These are phyloP conservation scores for Agaricales sp. DNA, from an alignment of 1,284 basidiomycete genomes.

Conservation along the genomic window DNA sequence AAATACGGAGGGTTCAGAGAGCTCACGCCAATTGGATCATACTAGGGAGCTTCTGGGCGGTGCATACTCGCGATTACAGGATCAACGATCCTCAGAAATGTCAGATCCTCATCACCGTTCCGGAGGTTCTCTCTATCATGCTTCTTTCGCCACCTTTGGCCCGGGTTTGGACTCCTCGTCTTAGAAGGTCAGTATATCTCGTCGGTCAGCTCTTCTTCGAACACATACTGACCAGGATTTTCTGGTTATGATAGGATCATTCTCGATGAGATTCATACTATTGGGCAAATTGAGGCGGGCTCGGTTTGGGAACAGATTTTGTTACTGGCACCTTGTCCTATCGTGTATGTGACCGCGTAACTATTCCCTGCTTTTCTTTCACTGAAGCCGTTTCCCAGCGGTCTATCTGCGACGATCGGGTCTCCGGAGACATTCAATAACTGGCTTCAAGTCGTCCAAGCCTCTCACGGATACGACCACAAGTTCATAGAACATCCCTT, in stretches of 20 bases:
- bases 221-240: not conserved
- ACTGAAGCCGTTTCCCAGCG: conserved; percentile 24
- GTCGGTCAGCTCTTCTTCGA: not conserved
- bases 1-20: not conserved
- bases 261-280: conserved; percentile 63
- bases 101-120: conserved; percentile 64
- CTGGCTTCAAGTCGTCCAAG: conserved; percentile 55
- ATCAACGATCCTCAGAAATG: conserved; percentile 54
- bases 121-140: conserved; percentile 59
- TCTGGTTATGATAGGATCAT: conserved; percentile 42
- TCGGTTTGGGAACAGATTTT: conserved; percentile 65
- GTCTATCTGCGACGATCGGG: conserved; percentile 63
- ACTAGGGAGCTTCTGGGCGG: conserved; percentile 50
- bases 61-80: conserved; percentile 59
- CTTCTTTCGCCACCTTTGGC: conserved; percentile 56
- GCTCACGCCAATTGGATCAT: conserved; percentile 3
- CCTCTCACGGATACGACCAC: conserved; percentile 44
- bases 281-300: conserved; percentile 59
- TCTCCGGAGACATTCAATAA: conserved; percentile 50
- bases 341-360: conserved; percentile 40
- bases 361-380: not conserved
- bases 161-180: conserved; percentile 45
- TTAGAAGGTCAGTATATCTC: conserved; percentile 37
- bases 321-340: conserved; percentile 52
- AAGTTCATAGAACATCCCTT: conserved; percentile 51